Evolutionary conservation across 208 protist species (phyloP).

Genomic region (Leishmania gerbilli): DNA sequence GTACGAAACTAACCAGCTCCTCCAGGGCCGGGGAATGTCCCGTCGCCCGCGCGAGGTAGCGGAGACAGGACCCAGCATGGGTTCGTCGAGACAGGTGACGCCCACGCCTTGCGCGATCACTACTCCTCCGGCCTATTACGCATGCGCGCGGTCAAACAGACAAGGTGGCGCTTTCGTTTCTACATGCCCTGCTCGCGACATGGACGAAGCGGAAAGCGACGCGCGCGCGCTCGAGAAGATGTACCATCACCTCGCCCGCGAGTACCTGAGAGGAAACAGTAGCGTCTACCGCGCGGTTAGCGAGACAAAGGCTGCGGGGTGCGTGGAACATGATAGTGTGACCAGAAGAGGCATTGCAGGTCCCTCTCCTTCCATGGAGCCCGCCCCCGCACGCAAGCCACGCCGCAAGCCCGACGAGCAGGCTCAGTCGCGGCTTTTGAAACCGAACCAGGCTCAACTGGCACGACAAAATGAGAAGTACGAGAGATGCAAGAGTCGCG

Average conservation of each 20-base stretch:
- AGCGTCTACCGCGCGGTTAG: neutral
- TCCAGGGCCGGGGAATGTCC: conserved; percentile 21
- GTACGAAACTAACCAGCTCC: conserved; percentile 29
- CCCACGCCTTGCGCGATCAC: neutral
- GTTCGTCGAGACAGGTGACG: too few species aligned
- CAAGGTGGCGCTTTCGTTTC: neutral
- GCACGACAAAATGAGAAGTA: conserved; percentile 57
- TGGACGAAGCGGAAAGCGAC: conserved; percentile 3
- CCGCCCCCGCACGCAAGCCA: conserved; percentile 5
- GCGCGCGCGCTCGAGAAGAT: conserved; percentile 23
- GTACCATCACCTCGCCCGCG: conserved; percentile 30
- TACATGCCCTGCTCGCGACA: neutral
- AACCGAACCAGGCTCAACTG: conserved; percentile 27
- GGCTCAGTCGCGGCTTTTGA: conserved; percentile 43
- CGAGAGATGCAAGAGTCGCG: conserved; percentile 41
- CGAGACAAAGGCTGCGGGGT: neutral
- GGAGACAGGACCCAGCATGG: neutral
- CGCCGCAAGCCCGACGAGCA: conserved; percentile 31
- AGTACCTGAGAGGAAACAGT: conserved; percentile 11
- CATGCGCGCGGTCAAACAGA: neutral
- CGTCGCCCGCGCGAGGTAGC: conserved; percentile 15
- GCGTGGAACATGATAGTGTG: too few species aligned
- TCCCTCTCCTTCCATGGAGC: neutral
- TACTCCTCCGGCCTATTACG: neutral
- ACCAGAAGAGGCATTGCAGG: neutral